Conservation (phyloP, 1,284 basidiomycete genomes). For the Trichosporon sp. region DNA sequence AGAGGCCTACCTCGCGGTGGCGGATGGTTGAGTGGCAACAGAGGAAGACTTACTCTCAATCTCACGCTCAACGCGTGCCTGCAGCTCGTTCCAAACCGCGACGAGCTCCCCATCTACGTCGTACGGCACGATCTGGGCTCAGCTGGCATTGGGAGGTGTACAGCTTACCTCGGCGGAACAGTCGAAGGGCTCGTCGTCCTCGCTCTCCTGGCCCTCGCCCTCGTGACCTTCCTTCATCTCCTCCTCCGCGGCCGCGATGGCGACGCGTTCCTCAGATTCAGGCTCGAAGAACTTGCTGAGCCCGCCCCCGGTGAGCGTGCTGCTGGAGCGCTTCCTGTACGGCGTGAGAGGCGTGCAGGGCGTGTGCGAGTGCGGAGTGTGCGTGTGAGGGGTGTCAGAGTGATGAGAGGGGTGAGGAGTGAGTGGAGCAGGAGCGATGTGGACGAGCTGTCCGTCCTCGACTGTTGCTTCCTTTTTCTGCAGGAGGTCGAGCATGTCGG, state of each 20-base stretch:
- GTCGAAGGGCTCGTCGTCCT: neutral
- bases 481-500: constrained; percentile 2
- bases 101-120: constrained; percentile 11
- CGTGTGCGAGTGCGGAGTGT: neutral
- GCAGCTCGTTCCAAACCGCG: constrained; percentile 15
- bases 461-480: constrained; percentile 10
- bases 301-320: neutral
- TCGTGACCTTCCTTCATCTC: neutral
- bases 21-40: too few relatives aligned
- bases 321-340: neutral
- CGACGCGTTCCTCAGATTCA: neutral
- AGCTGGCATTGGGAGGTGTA: neutral
- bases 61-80: constrained; percentile 5
- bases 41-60: constrained; percentile 3
- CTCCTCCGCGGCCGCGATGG: neutral
- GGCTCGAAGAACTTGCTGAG: constrained; percentile 4
- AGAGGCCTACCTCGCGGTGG: too few relatives aligned
- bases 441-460: constrained; percentile 5
- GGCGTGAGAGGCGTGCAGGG: neutral
- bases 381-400: neutral
- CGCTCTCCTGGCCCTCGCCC: neutral
- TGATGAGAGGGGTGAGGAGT: neutral
- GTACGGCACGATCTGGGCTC: neutral
- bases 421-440: neutral
- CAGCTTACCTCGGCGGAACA: constrained; percentile 12